Conservation (phyloP, 192 early-diverging fungal genomes). For the Cladochytrium replicatum region DNA sequence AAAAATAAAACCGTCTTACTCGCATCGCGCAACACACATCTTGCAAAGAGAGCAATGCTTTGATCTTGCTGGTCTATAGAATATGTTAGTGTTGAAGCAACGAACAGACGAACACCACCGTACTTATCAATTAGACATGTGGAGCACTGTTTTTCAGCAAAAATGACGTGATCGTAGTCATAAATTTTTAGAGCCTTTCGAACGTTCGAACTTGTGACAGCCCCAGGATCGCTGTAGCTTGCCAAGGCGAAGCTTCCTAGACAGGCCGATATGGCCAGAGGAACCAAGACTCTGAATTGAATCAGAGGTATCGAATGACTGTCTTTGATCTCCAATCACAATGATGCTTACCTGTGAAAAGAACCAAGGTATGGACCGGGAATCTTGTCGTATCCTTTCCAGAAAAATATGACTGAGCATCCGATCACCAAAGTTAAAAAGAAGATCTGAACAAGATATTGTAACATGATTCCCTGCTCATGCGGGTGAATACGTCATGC, state of each 20-base stretch:
- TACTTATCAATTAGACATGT: conserved; percentile 40
- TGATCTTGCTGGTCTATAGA: conserved; percentile 31
- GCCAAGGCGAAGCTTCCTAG: conserved; percentile 28
- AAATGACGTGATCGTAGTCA: conserved; percentile 36
- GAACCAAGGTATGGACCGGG: conserved; percentile 15
- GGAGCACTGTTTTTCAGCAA: conserved; percentile 20
- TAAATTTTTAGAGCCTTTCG: conserved; percentile 13
- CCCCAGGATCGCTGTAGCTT: conserved; percentile 25
- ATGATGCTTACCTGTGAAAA: conserved; percentile 17
- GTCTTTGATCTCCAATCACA: neutral
- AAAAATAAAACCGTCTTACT: conserved; percentile 22
- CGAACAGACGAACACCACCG: neutral
- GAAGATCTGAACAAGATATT: conserved; percentile 22
- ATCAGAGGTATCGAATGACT: neutral
- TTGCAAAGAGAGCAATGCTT: conserved; percentile 43
- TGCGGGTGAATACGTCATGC: neutral
- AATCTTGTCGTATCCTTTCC: conserved; percentile 18
- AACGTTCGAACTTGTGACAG: conserved; percentile 21
- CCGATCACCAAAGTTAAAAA: conserved; percentile 25
- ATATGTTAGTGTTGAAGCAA: neutral
- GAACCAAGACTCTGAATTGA: conserved; percentile 15
- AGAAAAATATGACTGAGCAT: conserved; percentile 21
- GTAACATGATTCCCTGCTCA: neutral
- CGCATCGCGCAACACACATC: conserved; percentile 33
- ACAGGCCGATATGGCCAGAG: conserved; percentile 7